Percentiles rank a stretch among this genome's conserved stretches.
phyloP scores from a whole-genome alignment of 176 grass and related monocot genomes.

The Areca catechu region DNA sequence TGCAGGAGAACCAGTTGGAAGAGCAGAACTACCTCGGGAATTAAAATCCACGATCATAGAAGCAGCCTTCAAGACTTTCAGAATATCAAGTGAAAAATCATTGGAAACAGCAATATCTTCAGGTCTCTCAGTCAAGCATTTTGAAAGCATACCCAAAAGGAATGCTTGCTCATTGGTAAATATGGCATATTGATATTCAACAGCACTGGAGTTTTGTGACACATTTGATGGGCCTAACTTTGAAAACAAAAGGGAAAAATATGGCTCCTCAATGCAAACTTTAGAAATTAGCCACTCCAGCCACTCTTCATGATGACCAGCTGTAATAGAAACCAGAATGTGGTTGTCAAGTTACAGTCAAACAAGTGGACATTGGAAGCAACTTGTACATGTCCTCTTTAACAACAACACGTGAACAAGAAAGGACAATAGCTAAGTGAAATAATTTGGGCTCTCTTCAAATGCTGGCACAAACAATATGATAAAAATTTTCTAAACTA shows the following conservation, averaged over 20 bases:
- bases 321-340: conserved; percentile 23
- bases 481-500: too few species aligned
- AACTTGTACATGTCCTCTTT: too few species aligned
- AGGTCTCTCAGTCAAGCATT: conserved; percentile 60
- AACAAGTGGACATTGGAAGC: background rate
- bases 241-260: conserved; percentile 42
- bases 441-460: too few species aligned
- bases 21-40: conserved; percentile 25
- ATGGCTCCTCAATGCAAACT: conserved; percentile 64
- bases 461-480: too few species aligned
- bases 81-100: conserved; percentile 50
- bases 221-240: conserved; percentile 34
- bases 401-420: too few species aligned
- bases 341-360: background rate
- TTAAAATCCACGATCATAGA: conserved; percentile 50
- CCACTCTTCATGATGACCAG: conserved; percentile 79
- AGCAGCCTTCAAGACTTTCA: conserved; percentile 46
- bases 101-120: conserved; percentile 44
- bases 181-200: conserved; percentile 11
- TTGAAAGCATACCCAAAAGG: conserved; percentile 58
- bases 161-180: conserved; percentile 43
- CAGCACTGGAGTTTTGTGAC: conserved; percentile 5
- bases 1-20: conserved; percentile 50
- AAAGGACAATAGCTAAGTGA: too few species aligned
- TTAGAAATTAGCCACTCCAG: conserved; percentile 86